Base-by-base conservation (phyloP, 2,329 filamentous ascomycete genomes). In the Lizonia empirigonia region DNA sequence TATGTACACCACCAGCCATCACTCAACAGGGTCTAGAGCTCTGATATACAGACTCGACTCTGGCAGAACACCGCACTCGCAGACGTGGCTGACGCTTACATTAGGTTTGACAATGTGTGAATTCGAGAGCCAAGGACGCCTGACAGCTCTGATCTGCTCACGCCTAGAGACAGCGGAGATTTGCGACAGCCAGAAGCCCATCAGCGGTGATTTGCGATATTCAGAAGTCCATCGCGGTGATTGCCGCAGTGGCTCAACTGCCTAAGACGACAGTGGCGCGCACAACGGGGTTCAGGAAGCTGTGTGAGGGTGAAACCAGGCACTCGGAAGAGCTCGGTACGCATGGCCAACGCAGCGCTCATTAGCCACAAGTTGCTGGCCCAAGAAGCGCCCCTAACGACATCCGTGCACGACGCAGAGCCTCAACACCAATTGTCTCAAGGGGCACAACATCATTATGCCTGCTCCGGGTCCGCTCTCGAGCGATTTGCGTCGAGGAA, bases 351-450 rank as follows among this genome's bases (percentile, higher is more conserved):
- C 18, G 15, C 3, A 26, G 22, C 30, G 36, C 45, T 57, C 32
- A 66, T 65, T 63, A 60, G 63, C 50, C 24, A 22, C 7, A 7
- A 16, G 10, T 3, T 24, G 15, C 34, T 7, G 22, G 24, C 7
- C 18, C 19, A 50, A 46, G 45, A 65, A 63, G 60, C 61, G 58
- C 58, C 59, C 55, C 56, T 61, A 60, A 44, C 44, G 40, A 16
- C 13, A 9, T 39, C 36, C 10, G 36, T 39, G 36, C 36, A 26
- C 26, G 49, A 46, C 36, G 44, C 52, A 49, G 40, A 64, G 40
- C 60, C 55, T 70, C 68, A 70, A 71, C 69, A 69, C 68, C 67
- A 72, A 69, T 70, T 63, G 69, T 72, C 63, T 72, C 68, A 72
- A 70, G 68, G 68, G 58, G 67, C 44, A 47, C 49, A 27, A 38